Evolutionary conservation across 306 rosid genomes (phyloP), one percentile per base, ranked within the genome.

Genomic region (Chamaecrista fasciculata): DNA sequence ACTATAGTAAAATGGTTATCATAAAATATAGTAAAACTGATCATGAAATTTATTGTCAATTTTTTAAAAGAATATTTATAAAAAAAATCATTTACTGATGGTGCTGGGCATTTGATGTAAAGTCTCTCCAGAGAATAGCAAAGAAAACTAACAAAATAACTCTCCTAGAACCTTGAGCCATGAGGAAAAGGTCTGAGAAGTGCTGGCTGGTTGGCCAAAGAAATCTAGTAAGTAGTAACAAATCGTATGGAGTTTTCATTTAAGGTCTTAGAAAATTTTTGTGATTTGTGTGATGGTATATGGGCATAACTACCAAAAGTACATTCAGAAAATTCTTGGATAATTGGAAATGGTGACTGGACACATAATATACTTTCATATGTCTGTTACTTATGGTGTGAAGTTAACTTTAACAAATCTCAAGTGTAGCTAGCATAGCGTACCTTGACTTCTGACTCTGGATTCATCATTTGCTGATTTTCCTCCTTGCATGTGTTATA

Each of bases 381-480:
- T 11, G 43, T 6, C 25, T 16, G 5, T 28, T 25, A n/a, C 50
- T 44, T 57, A 46, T 21, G 43, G 33, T 31, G 18, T 15, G 5
- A n/a, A n/a, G n/a, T n/a, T n/a, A n/a, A n/a, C n/a, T 40, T 3
- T 15, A 72, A 53, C 31, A 62, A 28, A 29, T 16, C n/a, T 76
- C 18, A 76, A 76, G 49, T 24, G 11, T 66, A 55, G 12, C 42
- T 48, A 25, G 14, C 25, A 26, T 71, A 68, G 59, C 66, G 60
- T 80, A 91, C 97, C 91, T 83, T 86, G 74, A 79, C 79, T 72
- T 86, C 93, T 1, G 93, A 81, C 55, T 77, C 85, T 74, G 84
- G 84, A 80, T 86, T 80, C 66, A 49, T 62, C 70, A 76, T 74
- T 48, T 79, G 85, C 52, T 85, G 80, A 15, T 83, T 58, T 71